A percentile compares a stretch with the other conserved stretches of the same genome.
These are phyloP conservation scores for Trametes elegans DNA, from an alignment of 768 basidiomycete species.

Conservation along the genomic window DNA sequence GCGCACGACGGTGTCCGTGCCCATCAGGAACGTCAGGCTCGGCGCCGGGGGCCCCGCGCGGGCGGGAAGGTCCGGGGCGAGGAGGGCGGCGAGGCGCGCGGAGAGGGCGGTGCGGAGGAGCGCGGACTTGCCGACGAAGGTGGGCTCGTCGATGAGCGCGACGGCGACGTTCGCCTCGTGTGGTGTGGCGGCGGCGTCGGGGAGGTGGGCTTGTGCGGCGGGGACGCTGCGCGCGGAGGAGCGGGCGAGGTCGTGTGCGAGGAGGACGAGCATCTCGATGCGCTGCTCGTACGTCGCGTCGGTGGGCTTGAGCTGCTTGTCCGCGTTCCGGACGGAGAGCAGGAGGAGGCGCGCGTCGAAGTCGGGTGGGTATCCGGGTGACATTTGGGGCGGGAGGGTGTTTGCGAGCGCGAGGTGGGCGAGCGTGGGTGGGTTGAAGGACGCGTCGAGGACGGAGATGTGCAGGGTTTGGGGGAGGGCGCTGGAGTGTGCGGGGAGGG, in stretches of 20 bases:
- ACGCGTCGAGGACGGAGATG: constrained; percentile 83
- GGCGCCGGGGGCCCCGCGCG: constrained; percentile 19
- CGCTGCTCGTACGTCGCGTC: constrained; percentile 80
- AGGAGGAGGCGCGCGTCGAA: constrained; percentile 79
- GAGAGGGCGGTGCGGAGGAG: constrained; percentile 53
- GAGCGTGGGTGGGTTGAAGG: constrained; percentile 88
- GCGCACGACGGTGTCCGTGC: constrained; percentile 83
- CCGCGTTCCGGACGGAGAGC: constrained; percentile 83
- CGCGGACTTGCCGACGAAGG: constrained; percentile 80
- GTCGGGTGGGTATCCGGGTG: constrained; percentile 25
- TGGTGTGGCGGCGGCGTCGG: constrained; percentile 1
- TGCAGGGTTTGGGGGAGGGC: constrained; percentile 33
- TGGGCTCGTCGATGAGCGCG: constrained; percentile 83
- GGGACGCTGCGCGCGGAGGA: background rate
- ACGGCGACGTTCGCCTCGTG: constrained; percentile 57
- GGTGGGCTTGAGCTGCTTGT: constrained; percentile 68
- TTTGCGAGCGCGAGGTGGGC: constrained; percentile 81
- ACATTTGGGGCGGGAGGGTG: constrained; percentile 29
- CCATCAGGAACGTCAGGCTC: constrained; percentile 70
- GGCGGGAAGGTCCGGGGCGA: background rate
- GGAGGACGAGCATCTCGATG: constrained; percentile 81
- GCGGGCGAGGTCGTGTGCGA: constrained; percentile 47
- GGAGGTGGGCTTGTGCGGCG: background rate
- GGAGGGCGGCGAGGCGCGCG: constrained; percentile 29
- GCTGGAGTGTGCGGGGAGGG: constrained; percentile 38